Conservation (phyloP, 768 basidiomycete species). For the Sarcomyxa edulis region DNA sequence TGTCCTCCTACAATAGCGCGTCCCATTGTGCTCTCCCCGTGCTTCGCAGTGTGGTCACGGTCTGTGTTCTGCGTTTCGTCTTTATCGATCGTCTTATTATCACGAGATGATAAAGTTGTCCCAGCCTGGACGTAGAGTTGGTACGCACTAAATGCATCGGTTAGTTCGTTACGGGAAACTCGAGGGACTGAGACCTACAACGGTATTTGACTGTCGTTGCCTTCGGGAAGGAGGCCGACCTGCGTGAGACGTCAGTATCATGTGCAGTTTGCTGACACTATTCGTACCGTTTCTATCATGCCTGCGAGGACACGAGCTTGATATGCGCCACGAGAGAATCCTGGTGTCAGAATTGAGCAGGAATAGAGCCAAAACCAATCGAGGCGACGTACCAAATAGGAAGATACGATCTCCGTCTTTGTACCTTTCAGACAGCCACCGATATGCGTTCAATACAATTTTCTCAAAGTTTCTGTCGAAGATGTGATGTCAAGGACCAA, state of each 20-base stretch:
- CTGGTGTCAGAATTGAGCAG: conserved; percentile 13
- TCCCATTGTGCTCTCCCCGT: no score
- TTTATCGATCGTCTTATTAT: neutral
- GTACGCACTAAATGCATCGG: conserved; percentile 33
- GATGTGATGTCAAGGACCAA: neutral
- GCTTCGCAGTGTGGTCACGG: no score
- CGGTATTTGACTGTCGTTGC: conserved; percentile 36
- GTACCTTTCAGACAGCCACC: conserved; percentile 36
- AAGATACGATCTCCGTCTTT: conserved; percentile 31
- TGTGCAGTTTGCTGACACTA: no score
- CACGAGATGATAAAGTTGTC: neutral
- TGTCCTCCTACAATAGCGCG: no score
- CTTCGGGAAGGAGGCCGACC: conserved; percentile 37
- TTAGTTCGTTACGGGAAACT: no score
- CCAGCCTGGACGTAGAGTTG: conserved; percentile 24
- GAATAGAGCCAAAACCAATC: neutral
- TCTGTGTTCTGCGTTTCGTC: no score
- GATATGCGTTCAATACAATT: conserved; percentile 30
- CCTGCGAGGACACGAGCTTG: conserved; percentile 38
- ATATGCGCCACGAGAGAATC: conserved; percentile 45
- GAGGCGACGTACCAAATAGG: conserved; percentile 28
- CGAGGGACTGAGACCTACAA: no score
- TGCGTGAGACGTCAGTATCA: no score
- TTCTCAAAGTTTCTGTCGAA: conserved; percentile 26
- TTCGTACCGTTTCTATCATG: conserved; percentile 35